A percentile compares a stretch with the other conserved stretches of the same genome.
Conservation (phyloP, 2,329 filamentous ascomycete species). For the Exophiala dermatitidis region DNA sequence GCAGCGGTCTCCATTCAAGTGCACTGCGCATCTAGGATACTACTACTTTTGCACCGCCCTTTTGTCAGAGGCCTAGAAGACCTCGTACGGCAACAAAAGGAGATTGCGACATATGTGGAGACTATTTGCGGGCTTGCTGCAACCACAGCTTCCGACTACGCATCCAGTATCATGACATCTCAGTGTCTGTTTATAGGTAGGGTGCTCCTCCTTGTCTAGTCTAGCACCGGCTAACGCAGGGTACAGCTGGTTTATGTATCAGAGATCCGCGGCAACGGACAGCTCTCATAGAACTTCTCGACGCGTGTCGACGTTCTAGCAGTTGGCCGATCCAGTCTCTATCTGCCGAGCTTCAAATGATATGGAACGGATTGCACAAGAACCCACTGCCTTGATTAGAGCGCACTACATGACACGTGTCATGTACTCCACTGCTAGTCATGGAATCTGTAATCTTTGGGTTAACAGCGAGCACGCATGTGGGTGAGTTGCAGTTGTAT, state of each 20-base stretch:
- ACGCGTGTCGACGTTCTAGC: not conserved
- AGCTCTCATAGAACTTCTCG: conserved; percentile 1
- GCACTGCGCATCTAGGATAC: conserved; percentile 23
- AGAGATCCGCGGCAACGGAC: conserved; percentile 1
- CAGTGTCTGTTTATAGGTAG: conserved; percentile 12
- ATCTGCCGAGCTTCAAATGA: conserved; percentile 3
- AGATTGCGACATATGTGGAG: conserved; percentile 18
- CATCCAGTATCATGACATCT: conserved; percentile 4
- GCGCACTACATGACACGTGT: not conserved
- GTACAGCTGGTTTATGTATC: conserved; percentile 5
- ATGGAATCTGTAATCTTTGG: not conserved
- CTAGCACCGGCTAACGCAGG: not conserved
- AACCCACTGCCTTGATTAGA: conserved; percentile 13
- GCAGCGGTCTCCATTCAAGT: conserved; percentile 26
- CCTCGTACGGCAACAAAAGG: conserved; percentile 22
- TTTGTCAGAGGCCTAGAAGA: conserved; percentile 23
- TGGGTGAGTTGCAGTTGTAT: too few relatives aligned
- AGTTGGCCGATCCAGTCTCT: conserved; percentile 4
- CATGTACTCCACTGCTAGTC: not conserved
- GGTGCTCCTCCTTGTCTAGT: not conserved
- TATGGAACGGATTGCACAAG: conserved; percentile 1
- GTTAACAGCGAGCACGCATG: too few relatives aligned
- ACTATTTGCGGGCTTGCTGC: conserved; percentile 28
- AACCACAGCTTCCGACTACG: conserved; percentile 25
- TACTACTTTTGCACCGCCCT: conserved; percentile 26